Evolutionary conservation across 169 alveolate species (phyloP).

Genomic region (Pseudocohnilembus persalinus): DNA sequence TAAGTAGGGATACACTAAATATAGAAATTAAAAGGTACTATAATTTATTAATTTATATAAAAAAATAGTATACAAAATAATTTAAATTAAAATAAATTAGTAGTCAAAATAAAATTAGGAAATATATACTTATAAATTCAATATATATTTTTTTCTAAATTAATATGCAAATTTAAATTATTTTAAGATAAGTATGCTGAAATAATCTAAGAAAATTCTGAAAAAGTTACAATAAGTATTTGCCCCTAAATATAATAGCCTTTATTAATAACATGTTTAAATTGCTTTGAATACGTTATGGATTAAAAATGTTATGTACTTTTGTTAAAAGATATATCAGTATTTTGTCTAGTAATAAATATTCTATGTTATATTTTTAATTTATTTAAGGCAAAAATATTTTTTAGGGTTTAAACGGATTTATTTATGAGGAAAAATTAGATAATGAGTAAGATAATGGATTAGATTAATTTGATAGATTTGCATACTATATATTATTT

Average conservation of each 20-base stretch:
- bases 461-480: neutral
- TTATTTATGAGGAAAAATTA: slow-evolving; percentile 17
- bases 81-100: slow-evolving; percentile 18
- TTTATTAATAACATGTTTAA: neutral
- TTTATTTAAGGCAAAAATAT: neutral
- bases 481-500: neutral
- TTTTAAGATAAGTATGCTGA: slow-evolving; percentile 4
- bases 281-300: slow-evolving; percentile 2
- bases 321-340: slow-evolving; percentile 1
- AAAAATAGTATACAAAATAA: too few species aligned
- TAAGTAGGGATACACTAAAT: too few species aligned
- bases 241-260: slow-evolving; percentile 19
- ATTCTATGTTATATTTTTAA: neutral
- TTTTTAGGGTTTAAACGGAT: slow-evolving; percentile 7
- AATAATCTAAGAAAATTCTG: neutral
- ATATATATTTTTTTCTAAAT: neutral
- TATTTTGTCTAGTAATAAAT: slow-evolving; percentile 4
- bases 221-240: slow-evolving; percentile 3
- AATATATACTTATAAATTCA: neutral
- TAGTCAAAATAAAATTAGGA: neutral
- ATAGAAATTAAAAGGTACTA: too few species aligned
- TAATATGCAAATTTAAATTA: neutral
- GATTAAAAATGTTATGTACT: slow-evolving; percentile 2
- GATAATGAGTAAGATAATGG: neutral
- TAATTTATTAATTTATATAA: too few species aligned